These are phyloP conservation scores for Claviceps sp. DNA, from an alignment of 2,329 filamentous ascomycete genomes.

Conservation along the genomic window DNA sequence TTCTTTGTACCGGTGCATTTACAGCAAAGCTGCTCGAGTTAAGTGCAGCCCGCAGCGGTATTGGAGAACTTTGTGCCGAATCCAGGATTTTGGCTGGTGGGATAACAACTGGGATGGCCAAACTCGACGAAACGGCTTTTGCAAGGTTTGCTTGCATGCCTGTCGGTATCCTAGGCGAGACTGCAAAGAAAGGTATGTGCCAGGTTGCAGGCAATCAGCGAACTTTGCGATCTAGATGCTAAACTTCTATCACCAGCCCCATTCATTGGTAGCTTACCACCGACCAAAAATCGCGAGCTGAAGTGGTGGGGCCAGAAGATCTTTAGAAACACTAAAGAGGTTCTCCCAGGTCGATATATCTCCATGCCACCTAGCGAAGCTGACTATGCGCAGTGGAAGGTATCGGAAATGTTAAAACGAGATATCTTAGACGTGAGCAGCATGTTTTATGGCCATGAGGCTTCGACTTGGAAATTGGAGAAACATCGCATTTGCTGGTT, in stretches of 20 bases:
- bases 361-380: constrained; percentile 41
- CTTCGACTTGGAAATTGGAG: constrained; percentile 42
- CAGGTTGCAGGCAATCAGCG: not conserved
- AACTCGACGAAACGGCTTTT: constrained; percentile 33
- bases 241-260: constrained; percentile 25
- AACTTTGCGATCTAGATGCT: not conserved
- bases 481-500: constrained; percentile 56
- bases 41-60: constrained; percentile 33
- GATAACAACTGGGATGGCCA: constrained; percentile 44
- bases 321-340: constrained; percentile 41
- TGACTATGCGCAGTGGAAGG: constrained; percentile 52
- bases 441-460: constrained; percentile 45
- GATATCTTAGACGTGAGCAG: constrained; percentile 44
- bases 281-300: constrained; percentile 33
- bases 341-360: constrained; percentile 37
- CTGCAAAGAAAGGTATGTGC: constrained; percentile 17
- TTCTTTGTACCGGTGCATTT: constrained; percentile 45
- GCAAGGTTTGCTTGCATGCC: constrained; percentile 35
- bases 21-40: constrained; percentile 41
- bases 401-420: constrained; percentile 38
- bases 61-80: constrained; percentile 35
- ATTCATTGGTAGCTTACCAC: constrained; percentile 45
- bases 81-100: constrained; percentile 44
- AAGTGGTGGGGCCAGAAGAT: constrained; percentile 52
- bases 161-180: constrained; percentile 29